Conservation (phyloP, 768 basidiomycete species). For the Daedalea quercina region DNA sequence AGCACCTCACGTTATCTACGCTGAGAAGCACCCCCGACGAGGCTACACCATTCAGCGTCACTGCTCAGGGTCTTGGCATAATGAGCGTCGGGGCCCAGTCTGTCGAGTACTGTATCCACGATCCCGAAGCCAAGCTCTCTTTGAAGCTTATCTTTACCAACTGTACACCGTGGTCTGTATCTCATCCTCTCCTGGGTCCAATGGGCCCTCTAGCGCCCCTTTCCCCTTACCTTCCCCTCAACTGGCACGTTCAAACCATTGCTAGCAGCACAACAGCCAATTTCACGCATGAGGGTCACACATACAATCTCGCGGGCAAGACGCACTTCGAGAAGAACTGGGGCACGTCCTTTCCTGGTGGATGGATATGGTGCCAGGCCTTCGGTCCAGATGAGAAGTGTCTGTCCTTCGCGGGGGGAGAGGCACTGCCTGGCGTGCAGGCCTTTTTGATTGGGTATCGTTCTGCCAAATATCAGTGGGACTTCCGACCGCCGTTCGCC, state of each 20-base stretch:
- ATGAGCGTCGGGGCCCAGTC: constrained; percentile 11
- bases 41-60: constrained; percentile 10
- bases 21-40: background rate
- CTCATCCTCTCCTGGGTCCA: constrained; percentile 11
- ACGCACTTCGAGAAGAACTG: constrained; percentile 24
- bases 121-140: constrained; percentile 7
- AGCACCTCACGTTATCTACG: constrained; percentile 5
- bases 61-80: constrained; percentile 12
- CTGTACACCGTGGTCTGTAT: constrained; percentile 12
- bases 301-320: constrained; percentile 5
- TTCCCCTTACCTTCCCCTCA: constrained; percentile 16
- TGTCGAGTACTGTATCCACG: constrained; percentile 12
- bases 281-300: constrained; percentile 9
- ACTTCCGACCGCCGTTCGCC: constrained; percentile 21
- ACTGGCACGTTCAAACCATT: constrained; percentile 21
- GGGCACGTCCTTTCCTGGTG: constrained; percentile 19
- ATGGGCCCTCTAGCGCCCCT: constrained; percentile 17
- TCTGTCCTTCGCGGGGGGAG: constrained; percentile 18
- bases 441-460: constrained; percentile 22
- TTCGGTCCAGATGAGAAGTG: constrained; percentile 6
- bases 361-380: constrained; percentile 22
- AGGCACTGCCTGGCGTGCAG: constrained; percentile 16
- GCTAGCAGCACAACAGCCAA: constrained; percentile 10
- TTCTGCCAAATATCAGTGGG: constrained; percentile 13
- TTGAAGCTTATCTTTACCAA: constrained; percentile 11